These are phyloP conservation scores for Platanthera guangdongensis DNA, from an alignment of 106 monocot genomes.

Conservation along the genomic window DNA sequence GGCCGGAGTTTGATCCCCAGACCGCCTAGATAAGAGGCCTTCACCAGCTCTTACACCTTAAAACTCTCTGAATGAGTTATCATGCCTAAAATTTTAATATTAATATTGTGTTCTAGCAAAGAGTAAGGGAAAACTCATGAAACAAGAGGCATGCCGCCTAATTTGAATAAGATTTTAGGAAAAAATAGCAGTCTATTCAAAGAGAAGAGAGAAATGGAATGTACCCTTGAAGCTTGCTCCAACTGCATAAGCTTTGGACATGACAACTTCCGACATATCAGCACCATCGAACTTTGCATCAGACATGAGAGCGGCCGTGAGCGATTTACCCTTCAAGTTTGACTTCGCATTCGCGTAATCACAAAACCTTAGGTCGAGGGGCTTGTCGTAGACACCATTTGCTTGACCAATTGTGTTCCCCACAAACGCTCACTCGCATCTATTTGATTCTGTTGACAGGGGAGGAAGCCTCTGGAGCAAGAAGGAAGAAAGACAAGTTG, in stretches of 20 bases:
- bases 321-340: constrained; percentile 86
- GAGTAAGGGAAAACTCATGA: no score
- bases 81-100: no score
- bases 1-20: no score
- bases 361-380: constrained; percentile 90
- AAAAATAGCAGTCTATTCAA: neutral
- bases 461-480: constrained; percentile 74
- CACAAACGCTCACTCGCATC: constrained; percentile 89
- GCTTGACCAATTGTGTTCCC: constrained; percentile 99
- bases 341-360: constrained; percentile 79
- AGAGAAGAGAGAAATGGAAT: neutral
- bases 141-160: no score
- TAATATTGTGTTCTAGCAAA: no score
- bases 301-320: constrained; percentile 87
- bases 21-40: no score
- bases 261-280: constrained; percentile 90
- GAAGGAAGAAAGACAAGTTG: neutral
- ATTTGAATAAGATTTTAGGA: neutral
- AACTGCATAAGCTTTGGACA: constrained; percentile 98
- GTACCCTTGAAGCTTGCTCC: constrained; percentile 93
- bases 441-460: constrained; percentile 75
- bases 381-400: constrained; percentile 94
- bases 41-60: no score
- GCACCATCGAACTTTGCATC: constrained; percentile 95
- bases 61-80: no score